Evolutionary conservation across 1,284 basidiomycete genomes (phyloP).

Genomic region (Thecaphora frezii): DNA sequence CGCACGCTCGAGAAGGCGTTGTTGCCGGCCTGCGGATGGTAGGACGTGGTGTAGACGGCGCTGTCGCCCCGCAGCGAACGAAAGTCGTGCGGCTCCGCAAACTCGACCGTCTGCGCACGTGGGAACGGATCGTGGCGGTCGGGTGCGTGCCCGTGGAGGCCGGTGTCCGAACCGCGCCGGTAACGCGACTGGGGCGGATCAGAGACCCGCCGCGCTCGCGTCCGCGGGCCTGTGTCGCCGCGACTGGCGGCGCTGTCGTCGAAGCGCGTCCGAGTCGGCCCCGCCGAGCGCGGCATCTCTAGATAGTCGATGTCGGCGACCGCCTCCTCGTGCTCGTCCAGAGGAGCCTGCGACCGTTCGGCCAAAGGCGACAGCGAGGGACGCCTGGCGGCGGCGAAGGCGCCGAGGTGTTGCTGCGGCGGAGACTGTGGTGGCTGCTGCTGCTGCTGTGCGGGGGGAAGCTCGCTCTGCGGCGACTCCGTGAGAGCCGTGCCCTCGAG

Average conservation of each 20-base stretch:
- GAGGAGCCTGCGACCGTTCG: constrained; percentile 15
- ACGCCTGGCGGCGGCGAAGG: too few species aligned
- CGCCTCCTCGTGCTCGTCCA: constrained; percentile 20
- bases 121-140: constrained; percentile 59
- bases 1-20: constrained; percentile 16
- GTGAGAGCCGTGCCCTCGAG: too few species aligned
- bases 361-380: constrained; percentile 29
- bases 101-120: constrained; percentile 67
- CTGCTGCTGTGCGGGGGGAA: too few species aligned
- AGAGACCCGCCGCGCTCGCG: constrained; percentile 26
- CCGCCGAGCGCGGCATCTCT: neutral
- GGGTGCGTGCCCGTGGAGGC: constrained; percentile 7
- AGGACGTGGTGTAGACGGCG: constrained; percentile 11
- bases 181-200: constrained; percentile 28
- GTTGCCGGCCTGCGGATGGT: constrained; percentile 1
- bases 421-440: too few species aligned
- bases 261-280: constrained; percentile 9
- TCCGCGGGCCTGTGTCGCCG: neutral
- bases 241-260: neutral
- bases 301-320: constrained; percentile 8
- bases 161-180: constrained; percentile 38
- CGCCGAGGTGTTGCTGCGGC: too few species aligned
- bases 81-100: constrained; percentile 60
- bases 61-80: constrained; percentile 9
- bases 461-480: too few species aligned